Evolutionary conservation across 495 filamentous ascomycete genomes (phyloP), one percentile per base, ranked within the genome.

Genomic region (Hyaloscypha variabilis): DNA sequence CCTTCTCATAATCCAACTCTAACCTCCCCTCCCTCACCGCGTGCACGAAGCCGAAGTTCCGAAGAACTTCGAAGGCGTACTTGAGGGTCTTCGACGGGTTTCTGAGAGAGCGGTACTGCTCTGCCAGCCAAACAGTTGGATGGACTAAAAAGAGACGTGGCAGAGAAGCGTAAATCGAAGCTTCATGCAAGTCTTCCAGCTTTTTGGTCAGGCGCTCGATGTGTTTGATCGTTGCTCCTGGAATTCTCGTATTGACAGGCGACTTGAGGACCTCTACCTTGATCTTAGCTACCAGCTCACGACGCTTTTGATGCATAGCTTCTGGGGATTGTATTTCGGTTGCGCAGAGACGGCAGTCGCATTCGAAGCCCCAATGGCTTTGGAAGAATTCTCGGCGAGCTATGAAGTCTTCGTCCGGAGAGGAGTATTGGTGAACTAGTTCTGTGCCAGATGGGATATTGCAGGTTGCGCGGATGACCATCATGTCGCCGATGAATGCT

Each of bases 401-500:
- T 34, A 67, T 52, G 53, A 55, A 4, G 56, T 64, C 14, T 58
- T 71, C 14, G 62, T 64, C 65, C 58, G 73, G 71, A 71, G 53
- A 72, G 77, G 70, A 23, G 39, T 67, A 67, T 36, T 58, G 53
- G 6, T 58, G 36, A 6, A 77, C 81, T 8, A 89, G 53, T 67
- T 89, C 86, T 17, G 82, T 81, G 60, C 81, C 75, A 0, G 75
- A 58, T 4, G 72, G 70, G 10, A 90, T 73, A 67, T 81, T 71
- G 24, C 67, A 63, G 10, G 74, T 70, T 0, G 86, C 85, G n/a
- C 84, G 83, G 25, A 86, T 65, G 55, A 88, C 74, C 74, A 82
- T 80, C 76, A 90, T 79, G 68, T 89, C 86, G 51, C 86, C 83
- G 63, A 88, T 83, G 71, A 86, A 87, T 24, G 79, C 69, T 25